phyloP scores from a whole-genome alignment of 1,139 yeast genomes.

The Suhomyces choctaworum region DNA sequence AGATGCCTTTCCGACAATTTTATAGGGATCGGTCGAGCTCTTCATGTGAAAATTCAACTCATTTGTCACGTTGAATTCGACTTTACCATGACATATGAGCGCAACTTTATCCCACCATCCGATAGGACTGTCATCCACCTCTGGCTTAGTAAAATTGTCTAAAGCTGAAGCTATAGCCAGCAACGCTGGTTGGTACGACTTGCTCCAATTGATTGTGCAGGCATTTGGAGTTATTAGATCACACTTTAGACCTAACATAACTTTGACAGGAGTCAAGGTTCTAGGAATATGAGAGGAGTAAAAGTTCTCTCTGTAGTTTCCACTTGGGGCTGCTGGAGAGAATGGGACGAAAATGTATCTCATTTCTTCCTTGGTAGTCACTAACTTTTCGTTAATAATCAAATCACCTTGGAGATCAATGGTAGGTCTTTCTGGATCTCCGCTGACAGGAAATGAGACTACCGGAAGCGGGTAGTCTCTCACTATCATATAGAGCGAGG shows the following conservation, averaged over 20 bases:
- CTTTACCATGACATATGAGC: conserved; percentile 45
- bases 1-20: conserved; percentile 63
- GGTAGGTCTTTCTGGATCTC: conserved; percentile 27
- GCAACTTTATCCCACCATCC: conserved; percentile 69
- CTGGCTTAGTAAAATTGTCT: conserved; percentile 66
- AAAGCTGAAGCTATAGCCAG: conserved; percentile 41
- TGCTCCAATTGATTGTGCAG: conserved; percentile 47
- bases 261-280: conserved; percentile 48
- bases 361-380: conserved; percentile 40
- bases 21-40: conserved; percentile 78
- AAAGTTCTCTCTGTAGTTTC: conserved; percentile 31
- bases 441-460: conserved; percentile 40
- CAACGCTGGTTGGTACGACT: conserved; percentile 43
- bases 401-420: conserved; percentile 38
- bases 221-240: conserved; percentile 38
- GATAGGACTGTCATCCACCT: conserved; percentile 79
- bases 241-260: conserved; percentile 37
- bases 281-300: conserved; percentile 44
- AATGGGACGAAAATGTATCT: conserved; percentile 48
- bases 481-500: conserved; percentile 34
- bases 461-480: conserved; percentile 47
- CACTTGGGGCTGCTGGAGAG: conserved; percentile 36
- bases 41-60: conserved; percentile 56
- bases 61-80: conserved; percentile 53
- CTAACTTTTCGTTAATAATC: conserved; percentile 46